Evolutionary conservation across 1,139 yeast genomes (phyloP).

Genomic region (Hansenula anomala): DNA sequence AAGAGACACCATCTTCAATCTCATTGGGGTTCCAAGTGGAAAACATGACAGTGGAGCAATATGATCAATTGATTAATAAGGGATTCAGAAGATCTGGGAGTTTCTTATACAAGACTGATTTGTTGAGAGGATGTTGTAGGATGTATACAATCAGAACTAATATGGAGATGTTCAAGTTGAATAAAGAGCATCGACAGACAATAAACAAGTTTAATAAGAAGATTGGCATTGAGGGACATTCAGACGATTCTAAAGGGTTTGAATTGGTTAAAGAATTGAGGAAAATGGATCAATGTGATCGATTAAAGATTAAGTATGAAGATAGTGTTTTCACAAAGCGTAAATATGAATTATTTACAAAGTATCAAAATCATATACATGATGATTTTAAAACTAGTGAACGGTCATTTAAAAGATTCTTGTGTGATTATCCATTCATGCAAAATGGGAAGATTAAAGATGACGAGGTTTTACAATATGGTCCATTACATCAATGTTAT

Average conservation of each 20-base stretch:
- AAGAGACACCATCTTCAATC: slow-evolving; percentile 19
- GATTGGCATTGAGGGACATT: slow-evolving; percentile 8
- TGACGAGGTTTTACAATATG: slow-evolving; percentile 28
- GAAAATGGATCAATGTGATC: slow-evolving; percentile 22
- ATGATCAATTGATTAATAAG: slow-evolving; percentile 59
- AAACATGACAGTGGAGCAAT: slow-evolving; percentile 43
- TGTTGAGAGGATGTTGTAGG: slow-evolving; percentile 74
- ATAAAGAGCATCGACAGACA: slow-evolving; percentile 64
- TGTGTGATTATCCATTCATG: slow-evolving; percentile 67
- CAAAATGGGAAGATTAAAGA: slow-evolving; percentile 13
- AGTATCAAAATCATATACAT: slow-evolving; percentile 69
- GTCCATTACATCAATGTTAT: slow-evolving; percentile 73
- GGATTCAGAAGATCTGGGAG: slow-evolving; percentile 81
- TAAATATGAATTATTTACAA: slow-evolving; percentile 60
- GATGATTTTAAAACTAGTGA: slow-evolving; percentile 48
- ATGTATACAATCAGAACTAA: slow-evolving; percentile 73
- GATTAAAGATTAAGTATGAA: slow-evolving; percentile 49
- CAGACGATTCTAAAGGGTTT: slow-evolving; percentile 14
- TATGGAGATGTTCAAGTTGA: slow-evolving; percentile 37
- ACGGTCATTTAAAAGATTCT: slow-evolving; percentile 52
- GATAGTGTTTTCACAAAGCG: slow-evolving; percentile 50
- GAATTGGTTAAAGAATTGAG: slow-evolving; percentile 31
- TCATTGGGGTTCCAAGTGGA: slow-evolving; percentile 49
- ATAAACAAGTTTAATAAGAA: slow-evolving; percentile 54
- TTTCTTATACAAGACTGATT: slow-evolving; percentile 70